Conservation (phyloP, 495 filamentous ascomycete genomes). For the Hypomontagnella monticulosa region DNA sequence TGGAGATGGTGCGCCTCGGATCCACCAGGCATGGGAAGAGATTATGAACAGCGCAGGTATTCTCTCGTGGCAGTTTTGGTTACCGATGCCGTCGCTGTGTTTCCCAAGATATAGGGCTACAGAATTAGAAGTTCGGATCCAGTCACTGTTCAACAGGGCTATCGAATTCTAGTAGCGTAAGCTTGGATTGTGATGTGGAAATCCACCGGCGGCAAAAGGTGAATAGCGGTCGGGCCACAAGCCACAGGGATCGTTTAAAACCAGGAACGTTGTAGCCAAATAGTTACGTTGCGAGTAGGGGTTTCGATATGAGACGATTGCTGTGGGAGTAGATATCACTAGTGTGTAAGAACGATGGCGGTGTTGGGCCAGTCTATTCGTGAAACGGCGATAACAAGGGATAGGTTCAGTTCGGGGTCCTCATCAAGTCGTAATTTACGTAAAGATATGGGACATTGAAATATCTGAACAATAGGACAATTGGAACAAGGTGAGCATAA, state of each 20-base stretch:
- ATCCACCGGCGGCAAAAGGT: not conserved
- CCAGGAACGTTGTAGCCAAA: slow-evolving; percentile 24
- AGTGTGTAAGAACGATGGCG: slow-evolving; percentile 8
- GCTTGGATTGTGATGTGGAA: not conserved
- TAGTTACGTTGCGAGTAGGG: slow-evolving; percentile 18
- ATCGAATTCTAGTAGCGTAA: slow-evolving; percentile 9
- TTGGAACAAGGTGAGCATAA: too few species aligned
- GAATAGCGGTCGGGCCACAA: slow-evolving; percentile 5
- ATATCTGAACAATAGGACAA: not conserved
- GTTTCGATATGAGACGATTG: slow-evolving; percentile 31
- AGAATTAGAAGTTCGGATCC: not conserved
- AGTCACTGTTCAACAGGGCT: slow-evolving; percentile 6
- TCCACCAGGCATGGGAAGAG: slow-evolving; percentile 18
- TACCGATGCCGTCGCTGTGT: slow-evolving; percentile 1
- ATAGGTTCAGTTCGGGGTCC: slow-evolving; percentile 3
- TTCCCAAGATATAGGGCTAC: not conserved
- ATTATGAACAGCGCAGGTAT: not conserved
- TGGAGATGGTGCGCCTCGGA: slow-evolving; percentile 12
- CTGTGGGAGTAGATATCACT: slow-evolving; percentile 31
- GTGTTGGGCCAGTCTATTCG: slow-evolving; percentile 8
- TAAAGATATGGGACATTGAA: not conserved
- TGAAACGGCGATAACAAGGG: slow-evolving; percentile 36
- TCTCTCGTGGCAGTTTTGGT: not conserved
- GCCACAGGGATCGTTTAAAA: slow-evolving; percentile 3
- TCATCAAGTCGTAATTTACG: slow-evolving; percentile 17